These are phyloP conservation scores for Adansonia rubrostipa DNA, from an alignment of 441 rosid genomes.

Conservation along the genomic window DNA sequence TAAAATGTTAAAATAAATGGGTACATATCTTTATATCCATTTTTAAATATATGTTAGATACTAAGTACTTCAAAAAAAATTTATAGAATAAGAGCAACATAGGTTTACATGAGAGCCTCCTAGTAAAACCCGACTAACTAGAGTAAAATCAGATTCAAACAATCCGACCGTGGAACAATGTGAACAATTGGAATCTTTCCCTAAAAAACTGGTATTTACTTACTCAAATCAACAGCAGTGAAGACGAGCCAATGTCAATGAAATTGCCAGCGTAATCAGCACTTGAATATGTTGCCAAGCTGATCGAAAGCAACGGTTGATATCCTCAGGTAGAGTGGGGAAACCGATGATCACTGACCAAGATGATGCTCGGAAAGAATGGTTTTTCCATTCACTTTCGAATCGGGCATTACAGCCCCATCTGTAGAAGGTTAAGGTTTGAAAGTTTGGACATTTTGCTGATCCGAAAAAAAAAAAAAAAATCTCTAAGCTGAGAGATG, in stretches of 20 bases:
- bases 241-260: neutral
- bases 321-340: neutral
- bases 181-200: neutral
- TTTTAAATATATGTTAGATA: too few relatives aligned
- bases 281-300: neutral
- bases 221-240: neutral
- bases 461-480: conserved; percentile 12
- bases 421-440: conserved; percentile 30
- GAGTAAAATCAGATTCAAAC: too few relatives aligned
- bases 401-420: conserved; percentile 24
- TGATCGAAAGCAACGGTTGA: neutral
- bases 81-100: too few relatives aligned
- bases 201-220: neutral
- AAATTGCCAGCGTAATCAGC: neutral
- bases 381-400: neutral
- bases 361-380: conserved; percentile 7
- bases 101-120: too few relatives aligned
- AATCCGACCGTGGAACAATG: neutral
- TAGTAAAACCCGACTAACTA: too few relatives aligned
- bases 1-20: too few relatives aligned
- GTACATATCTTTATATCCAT: too few relatives aligned
- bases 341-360: neutral
- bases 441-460: conserved; percentile 10
- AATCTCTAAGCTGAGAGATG: neutral
- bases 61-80: too few relatives aligned